These are phyloP conservation scores for Pseudoperonospora humuli DNA, from an alignment of 352 stramenopile species.

Conservation along the genomic window DNA sequence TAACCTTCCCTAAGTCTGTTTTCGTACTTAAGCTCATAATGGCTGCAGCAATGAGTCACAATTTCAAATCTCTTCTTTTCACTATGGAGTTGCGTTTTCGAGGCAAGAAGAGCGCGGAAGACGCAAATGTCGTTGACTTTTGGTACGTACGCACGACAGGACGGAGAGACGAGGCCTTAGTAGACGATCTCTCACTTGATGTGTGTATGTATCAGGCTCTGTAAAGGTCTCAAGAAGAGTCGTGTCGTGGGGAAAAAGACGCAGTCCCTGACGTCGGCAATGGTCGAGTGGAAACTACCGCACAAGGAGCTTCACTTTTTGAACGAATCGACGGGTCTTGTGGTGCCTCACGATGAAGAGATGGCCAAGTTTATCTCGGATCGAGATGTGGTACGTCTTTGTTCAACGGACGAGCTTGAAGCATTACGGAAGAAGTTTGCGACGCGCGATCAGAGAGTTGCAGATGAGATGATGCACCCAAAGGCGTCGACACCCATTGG, in stretches of 20 bases:
- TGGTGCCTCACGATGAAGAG: constrained; percentile 44
- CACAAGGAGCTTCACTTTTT: constrained; percentile 46
- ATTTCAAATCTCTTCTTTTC: too few relatives aligned
- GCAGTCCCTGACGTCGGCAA: constrained; percentile 34
- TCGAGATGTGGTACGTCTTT: constrained; percentile 67
- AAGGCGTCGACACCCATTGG: constrained; percentile 47
- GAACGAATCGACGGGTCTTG: constrained; percentile 67
- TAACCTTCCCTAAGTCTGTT: background rate
- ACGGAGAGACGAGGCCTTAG: too few relatives aligned
- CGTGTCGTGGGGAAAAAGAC: constrained; percentile 38
- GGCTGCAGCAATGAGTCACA: background rate
- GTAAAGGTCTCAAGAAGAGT: constrained; percentile 62
- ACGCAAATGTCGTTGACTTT: constrained; percentile 40
- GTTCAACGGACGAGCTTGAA: constrained; percentile 46
- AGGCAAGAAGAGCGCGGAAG: constrained; percentile 38
- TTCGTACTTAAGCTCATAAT: constrained; percentile 15
- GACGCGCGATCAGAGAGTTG: constrained; percentile 43
- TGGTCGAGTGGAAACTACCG: constrained; percentile 45
- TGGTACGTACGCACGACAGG: too few relatives aligned
- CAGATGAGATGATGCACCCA: constrained; percentile 55
- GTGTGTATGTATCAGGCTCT: constrained; percentile 33
- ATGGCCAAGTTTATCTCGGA: constrained; percentile 62
- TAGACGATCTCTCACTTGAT: background rate
- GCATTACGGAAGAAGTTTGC: constrained; percentile 61
- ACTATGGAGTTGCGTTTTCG: constrained; percentile 42